Evolutionary conservation across 208 protist species (phyloP).

Genomic region (Phytomonas serpens): DNA sequence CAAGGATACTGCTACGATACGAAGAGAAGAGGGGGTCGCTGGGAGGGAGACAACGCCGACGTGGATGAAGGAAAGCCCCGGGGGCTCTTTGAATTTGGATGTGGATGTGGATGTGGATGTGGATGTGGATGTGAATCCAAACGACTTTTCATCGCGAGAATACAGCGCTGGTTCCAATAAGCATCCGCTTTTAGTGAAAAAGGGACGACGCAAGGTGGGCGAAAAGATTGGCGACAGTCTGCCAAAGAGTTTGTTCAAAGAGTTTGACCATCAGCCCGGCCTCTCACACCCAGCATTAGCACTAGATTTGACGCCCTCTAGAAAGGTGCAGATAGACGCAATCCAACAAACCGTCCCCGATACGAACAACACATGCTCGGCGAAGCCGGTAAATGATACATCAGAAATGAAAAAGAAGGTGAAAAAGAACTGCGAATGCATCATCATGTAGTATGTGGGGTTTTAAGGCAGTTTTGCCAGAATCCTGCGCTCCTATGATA

Average conservation of each 20-base stretch:
- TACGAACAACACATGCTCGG: not conserved
- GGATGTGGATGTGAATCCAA: not conserved
- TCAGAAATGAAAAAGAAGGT: conserved; percentile 21
- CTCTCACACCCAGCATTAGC: not conserved
- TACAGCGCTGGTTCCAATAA: not conserved
- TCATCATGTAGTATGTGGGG: conserved; percentile 25
- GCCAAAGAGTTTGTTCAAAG: not conserved
- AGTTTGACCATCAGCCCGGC: not conserved
- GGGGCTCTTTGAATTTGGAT: not conserved
- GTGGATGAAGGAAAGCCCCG: not conserved
- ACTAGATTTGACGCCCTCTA: not conserved
- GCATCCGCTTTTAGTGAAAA: not conserved
- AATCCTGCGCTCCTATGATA: not conserved
- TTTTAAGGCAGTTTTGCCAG: not conserved
- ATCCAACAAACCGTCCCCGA: not conserved
- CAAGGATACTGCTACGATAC: not conserved
- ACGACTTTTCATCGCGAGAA: conserved; percentile 8
- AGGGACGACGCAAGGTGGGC: not conserved
- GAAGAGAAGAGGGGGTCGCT: not conserved
- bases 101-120: not conserved
- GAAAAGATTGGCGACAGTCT: not conserved
- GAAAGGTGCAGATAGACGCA: conserved; percentile 2
- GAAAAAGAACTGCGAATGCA: conserved; percentile 39
- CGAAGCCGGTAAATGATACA: not conserved
- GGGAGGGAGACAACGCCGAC: not conserved